A percentile compares a stretch with the other conserved stretches of the same genome.
phyloP scores from a whole-genome alignment of 2,329 filamentous ascomycete genomes.

The Talaromyces sp. region DNA sequence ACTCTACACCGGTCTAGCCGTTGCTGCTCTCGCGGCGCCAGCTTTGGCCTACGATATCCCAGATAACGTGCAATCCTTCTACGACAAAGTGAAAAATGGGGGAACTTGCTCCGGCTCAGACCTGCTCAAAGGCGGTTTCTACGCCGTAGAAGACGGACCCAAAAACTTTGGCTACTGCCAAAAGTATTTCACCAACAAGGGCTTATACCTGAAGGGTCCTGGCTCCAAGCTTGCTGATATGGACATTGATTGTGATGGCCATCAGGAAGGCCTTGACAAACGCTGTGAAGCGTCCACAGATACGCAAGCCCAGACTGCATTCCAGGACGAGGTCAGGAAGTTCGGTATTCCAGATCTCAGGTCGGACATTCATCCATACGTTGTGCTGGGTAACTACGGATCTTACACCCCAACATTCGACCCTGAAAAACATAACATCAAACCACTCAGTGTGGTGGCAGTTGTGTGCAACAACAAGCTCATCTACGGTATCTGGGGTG shows the following conservation, averaged over 20 bases:
- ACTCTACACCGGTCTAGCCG: background rate
- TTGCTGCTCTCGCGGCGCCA: slow-evolving; percentile 1
- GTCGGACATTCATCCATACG: slow-evolving; percentile 49
- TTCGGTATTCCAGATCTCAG: slow-evolving; percentile 46
- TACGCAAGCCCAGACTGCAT: slow-evolving; percentile 37
- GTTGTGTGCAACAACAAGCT: slow-evolving; percentile 50
- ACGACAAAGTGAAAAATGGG: slow-evolving; percentile 10
- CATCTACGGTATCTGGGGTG: slow-evolving; percentile 58
- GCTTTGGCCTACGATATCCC: slow-evolving; percentile 2
- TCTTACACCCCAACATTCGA: slow-evolving; percentile 38
- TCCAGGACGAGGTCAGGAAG: slow-evolving; percentile 35
- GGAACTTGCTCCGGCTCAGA: slow-evolving; percentile 1
- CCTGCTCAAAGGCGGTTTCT: slow-evolving; percentile 19
- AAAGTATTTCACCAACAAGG: slow-evolving; percentile 39
- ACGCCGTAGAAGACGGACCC: slow-evolving; percentile 10
- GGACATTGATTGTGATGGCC: slow-evolving; percentile 57
- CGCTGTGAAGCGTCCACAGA: slow-evolving; percentile 29
- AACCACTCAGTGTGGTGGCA: slow-evolving; percentile 52
- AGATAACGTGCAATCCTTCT: slow-evolving; percentile 12
- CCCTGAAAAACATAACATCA: slow-evolving; percentile 40
- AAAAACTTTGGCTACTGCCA: slow-evolving; percentile 41
- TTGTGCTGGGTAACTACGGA: slow-evolving; percentile 49
- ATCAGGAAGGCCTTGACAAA: slow-evolving; percentile 45
- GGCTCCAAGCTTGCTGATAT: slow-evolving; percentile 46
- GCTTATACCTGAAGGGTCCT: slow-evolving; percentile 48